Base-by-base conservation (phyloP, 225 moss, liverwort and hornwort genomes). In the Straminergon stramineum region DNA sequence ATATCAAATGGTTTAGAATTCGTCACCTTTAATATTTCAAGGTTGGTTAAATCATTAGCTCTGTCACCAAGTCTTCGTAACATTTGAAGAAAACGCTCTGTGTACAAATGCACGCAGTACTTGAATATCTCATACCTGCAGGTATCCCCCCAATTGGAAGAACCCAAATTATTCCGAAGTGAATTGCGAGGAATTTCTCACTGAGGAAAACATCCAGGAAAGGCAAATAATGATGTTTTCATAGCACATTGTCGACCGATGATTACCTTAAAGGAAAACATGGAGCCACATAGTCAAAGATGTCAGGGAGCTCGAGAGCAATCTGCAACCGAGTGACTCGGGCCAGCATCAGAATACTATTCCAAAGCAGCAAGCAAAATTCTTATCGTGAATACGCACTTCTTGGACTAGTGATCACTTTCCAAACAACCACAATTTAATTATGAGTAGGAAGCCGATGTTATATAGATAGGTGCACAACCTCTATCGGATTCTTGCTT, bases 41-140 rank as follows among this genome's bases (percentile, higher is more conserved):
- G 94, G 83, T 97, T 99, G 74, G 92, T 91, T 86, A 99, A 90
- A 87, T 99, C 96, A 87, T 86, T 95, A 62, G 99, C 97, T 92
- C 99, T 95, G 85, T 99, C 99, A 75, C 99, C 99, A 79, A 99
- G 96, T 84, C 93, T 95, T 83, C 99, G 96, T 87, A 99, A 94
- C 99, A 99, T 99, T 91, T 97, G 97, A 85, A 97, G 96, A 91
- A 99, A 99, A 56, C 99, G 97, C 91, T 99, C 99, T 18, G 99
- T 99, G 91, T 97, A 99, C 71, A 99, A 95, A 91, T 99, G 99
- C 83, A 97, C 97, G 87, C 97, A 94, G 88, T 97, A 94, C 94
- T 97, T 98, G 92, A 99, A 99, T 85, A 99, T 94, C 80, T 99
- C 99, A 88, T 97, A 98, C 91, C 98, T 98, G 96, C 94, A 90